A percentile compares a stretch with the other conserved stretches of the same genome.
Conservation (phyloP, 2,329 filamentous ascomycete genomes). For the Zasmidium angulare region DNA sequence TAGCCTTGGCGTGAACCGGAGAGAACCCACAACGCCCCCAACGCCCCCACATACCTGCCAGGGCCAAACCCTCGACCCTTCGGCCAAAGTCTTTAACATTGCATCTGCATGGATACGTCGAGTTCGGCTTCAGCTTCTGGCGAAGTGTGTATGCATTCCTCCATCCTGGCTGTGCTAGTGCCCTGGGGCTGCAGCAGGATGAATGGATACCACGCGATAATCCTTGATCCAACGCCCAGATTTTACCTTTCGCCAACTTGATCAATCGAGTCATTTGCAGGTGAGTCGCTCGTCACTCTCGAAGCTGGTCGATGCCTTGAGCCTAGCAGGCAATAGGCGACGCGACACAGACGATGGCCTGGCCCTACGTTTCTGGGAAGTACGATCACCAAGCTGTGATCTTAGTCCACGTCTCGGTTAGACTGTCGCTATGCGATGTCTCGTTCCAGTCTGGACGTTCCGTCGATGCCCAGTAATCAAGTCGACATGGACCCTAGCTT, state of each 20-base stretch:
- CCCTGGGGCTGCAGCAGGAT: not conserved
- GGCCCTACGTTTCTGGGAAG: too few species aligned
- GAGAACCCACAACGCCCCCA: not conserved
- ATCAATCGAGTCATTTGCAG: not conserved
- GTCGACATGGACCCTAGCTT: too few species aligned
- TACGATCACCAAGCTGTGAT: too few species aligned
- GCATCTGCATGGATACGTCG: not conserved
- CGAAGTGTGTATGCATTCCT: not conserved
- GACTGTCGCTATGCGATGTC: too few species aligned
- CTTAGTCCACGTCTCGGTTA: too few species aligned
- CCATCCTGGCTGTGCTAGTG: not conserved
- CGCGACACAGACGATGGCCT: too few species aligned
- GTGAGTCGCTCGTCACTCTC: not conserved
- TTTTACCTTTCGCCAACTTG: not conserved
- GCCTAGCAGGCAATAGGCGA: too few species aligned
- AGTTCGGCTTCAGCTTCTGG: not conserved
- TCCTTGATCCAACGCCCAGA: not conserved
- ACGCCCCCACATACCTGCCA: not conserved
- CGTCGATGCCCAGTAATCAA: too few species aligned
- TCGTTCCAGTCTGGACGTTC: too few species aligned
- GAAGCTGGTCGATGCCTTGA: not conserved
- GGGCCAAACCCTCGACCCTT: not conserved
- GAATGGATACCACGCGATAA: not conserved
- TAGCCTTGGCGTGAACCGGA: not conserved
- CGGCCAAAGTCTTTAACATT: not conserved